These are phyloP conservation scores for Mallotus repandus DNA, from an alignment of 441 rosid genomes.

Conservation along the genomic window DNA sequence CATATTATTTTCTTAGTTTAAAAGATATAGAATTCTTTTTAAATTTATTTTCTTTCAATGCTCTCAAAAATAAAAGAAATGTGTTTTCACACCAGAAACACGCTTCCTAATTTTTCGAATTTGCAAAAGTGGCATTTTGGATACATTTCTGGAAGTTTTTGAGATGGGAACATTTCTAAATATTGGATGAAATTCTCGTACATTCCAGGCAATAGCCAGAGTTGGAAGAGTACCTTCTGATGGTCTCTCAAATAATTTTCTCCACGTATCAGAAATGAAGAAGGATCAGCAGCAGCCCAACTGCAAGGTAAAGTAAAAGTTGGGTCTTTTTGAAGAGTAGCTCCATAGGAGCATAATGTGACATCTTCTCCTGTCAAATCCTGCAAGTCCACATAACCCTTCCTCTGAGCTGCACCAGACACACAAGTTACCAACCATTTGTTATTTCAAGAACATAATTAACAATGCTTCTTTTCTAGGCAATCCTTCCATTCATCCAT, in stretches of 20 bases:
- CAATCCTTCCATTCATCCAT: too few relatives aligned
- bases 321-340: slow-evolving; percentile 69
- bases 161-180: too few relatives aligned
- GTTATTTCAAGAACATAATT: not conserved
- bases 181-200: too few relatives aligned
- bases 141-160: too few relatives aligned
- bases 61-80: too few relatives aligned
- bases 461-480: not conserved
- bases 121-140: too few relatives aligned
- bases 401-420: slow-evolving; percentile 61
- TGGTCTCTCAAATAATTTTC: slow-evolving; percentile 59
- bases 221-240: slow-evolving; percentile 50
- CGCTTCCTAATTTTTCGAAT: too few relatives aligned
- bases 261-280: slow-evolving; percentile 78
- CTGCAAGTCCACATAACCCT: slow-evolving; percentile 66
- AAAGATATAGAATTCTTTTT: too few relatives aligned
- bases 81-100: too few relatives aligned
- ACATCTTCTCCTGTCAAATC: slow-evolving; percentile 41
- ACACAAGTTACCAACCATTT: slow-evolving; percentile 7
- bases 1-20: too few relatives aligned
- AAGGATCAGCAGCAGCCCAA: slow-evolving; percentile 75
- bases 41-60: too few relatives aligned
- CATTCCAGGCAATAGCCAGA: not conserved
- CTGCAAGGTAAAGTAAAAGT: slow-evolving; percentile 51
- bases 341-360: slow-evolving; percentile 46